Evolutionary conservation across 1,284 basidiomycete genomes (phyloP), one percentile per base, ranked within the genome.

Genomic region (Xerocomus cyaneibrunnescens): DNA sequence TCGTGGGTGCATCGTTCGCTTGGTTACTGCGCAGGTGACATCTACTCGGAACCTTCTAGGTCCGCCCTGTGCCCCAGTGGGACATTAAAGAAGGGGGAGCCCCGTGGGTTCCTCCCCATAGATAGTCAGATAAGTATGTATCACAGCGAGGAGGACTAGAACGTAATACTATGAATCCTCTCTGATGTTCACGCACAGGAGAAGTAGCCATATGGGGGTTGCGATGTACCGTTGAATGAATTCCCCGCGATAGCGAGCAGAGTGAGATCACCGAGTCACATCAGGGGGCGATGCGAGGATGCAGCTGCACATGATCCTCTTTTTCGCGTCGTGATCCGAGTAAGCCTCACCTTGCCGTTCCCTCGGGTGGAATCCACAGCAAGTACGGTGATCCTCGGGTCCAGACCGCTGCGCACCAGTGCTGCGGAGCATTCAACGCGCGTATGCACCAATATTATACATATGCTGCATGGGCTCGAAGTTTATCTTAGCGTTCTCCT

Each of bases 161-260:
- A 19, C 1, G 5, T 0, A 9, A 38, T 34, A 3, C 45, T 7
- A 36, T 48, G 31, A 41, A 16, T 16, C 7, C 19, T 19, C 23
- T 13, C 14, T 41, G 42, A 30, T 31, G n/a, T 16, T 39, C 45
- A 50, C 52, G 10, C 45, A 57, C 56, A 50, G 47, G 17, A 61
- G 17, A 61, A 40, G 58, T 43, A 5, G n/a, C 45, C 16, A 36
- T 51, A 47, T 36, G 17, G 28, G 14, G 56, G 7, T n/a, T 25
- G 6, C 16, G 23, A 37, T 32, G 17, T 40, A 32, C 1, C 45
- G 23, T 32, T 16, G 22, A n/a, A 36, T 22, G 31, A 21, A 19
- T 35, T 22, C 31, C 21, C 25, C 25, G n/a, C 19, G 2, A 10
- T 3, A 16, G 34, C 35, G 9, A 10, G 9, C 7, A 39, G 13